Evolutionary conservation across 345 rosid genomes (phyloP), one percentile per base, ranked within the genome.

Genomic region (Populus tremula): DNA sequence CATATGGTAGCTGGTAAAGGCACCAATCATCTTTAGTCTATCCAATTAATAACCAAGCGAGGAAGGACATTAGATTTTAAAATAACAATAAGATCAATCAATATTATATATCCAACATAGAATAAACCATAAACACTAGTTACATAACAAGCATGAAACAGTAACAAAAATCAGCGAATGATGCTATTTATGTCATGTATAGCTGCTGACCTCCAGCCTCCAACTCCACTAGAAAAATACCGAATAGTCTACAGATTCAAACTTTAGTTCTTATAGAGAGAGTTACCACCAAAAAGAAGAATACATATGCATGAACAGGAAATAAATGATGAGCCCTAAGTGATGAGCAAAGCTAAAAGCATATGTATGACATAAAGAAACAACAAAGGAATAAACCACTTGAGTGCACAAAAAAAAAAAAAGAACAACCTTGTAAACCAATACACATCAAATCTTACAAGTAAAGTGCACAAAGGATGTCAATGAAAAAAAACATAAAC

Each of bases 371-470:
- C 29, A 56, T 41, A 45, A 23, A 31, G 73, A 61, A 68, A 61
- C 70, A 39, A 25, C 49, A 53, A 49, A 74, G 67, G 20, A 80
- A 38, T 16, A 74, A 54, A 67, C 74, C 73, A 79, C 36, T 49
- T 29, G 64, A 65, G 79, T 45, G 59, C 47, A 81, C 69, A 86
- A 18, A 67, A 78, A 81, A 81, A 73, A 81, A 73, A 68, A 62
- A 74, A 43, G 76, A 84, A 81, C 80, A 84, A 82, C 78, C 74
- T 27, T 2, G 29, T 56, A 38, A 38, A 18, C 27, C 13, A 49
- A 53, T 21, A 63, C 72, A 20, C 39, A 78, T 63, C n/a, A 39
- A 45, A 27, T 54, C 4, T 33, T 20, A 64, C 59, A 77, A 54
- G 38, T 11, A 59, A 61, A 74, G 38, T 69, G 72, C 20, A n/a